Conservation (phyloP, 805 yeast genomes). For the Kodamaea fukazawae region DNA sequence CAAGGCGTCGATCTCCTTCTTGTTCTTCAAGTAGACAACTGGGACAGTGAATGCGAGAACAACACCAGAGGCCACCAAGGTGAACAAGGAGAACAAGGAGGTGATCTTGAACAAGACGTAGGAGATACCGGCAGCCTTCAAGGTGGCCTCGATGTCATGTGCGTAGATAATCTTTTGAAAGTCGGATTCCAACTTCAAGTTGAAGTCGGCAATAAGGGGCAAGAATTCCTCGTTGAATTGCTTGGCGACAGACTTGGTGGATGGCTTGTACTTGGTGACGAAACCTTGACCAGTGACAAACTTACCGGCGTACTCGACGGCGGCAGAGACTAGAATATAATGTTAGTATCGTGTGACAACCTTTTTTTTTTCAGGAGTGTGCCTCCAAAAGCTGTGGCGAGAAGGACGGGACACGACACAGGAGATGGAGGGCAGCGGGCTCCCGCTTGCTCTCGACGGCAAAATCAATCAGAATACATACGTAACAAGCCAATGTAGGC, state of each 20-base stretch:
- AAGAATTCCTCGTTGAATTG: conserved; percentile 34
- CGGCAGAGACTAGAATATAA: conserved; percentile 52
- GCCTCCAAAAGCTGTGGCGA: too few relatives aligned
- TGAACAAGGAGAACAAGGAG: conserved; percentile 70
- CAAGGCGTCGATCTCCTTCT: conserved; percentile 71
- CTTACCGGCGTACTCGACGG: conserved; percentile 75
- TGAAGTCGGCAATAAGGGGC: conserved; percentile 43
- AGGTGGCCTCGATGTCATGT: conserved; percentile 67
- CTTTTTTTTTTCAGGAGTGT: neutral
- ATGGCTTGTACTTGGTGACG: conserved; percentile 71
- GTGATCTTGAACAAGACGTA: conserved; percentile 70
- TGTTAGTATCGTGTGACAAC: conserved; percentile 8
- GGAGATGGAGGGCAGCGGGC: neutral
- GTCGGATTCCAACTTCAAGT: conserved; percentile 51
- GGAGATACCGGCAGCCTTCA: conserved; percentile 66
- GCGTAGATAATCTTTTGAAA: conserved; percentile 61
- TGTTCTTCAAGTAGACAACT: conserved; percentile 65
- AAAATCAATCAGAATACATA: conserved; percentile 19
- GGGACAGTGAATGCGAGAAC: conserved; percentile 73
- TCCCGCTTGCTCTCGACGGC: neutral
- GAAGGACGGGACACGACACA: neutral
- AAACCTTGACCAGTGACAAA: conserved; percentile 75
- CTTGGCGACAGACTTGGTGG: conserved; percentile 37
- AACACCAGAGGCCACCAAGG: conserved; percentile 56
- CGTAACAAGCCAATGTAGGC: conserved; percentile 54